These are phyloP conservation scores for Allomyces macrogynus DNA, from an alignment of 192 early-diverging fungal species.

Conservation along the genomic window DNA sequence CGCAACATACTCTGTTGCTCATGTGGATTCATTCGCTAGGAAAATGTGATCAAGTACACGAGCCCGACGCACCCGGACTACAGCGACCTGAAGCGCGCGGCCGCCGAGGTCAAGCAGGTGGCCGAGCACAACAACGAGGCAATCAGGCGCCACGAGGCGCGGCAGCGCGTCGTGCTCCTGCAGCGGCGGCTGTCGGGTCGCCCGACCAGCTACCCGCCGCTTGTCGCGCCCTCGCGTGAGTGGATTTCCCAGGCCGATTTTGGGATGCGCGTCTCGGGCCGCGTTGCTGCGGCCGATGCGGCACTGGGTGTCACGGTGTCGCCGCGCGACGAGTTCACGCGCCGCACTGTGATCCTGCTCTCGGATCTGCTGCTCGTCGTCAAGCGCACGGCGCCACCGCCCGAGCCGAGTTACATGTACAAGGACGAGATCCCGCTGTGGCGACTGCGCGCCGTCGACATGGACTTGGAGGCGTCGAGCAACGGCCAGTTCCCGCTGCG, in stretches of 20 bases:
- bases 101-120: conserved; percentile 29
- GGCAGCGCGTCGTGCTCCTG: conserved; percentile 42
- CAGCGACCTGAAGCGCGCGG: conserved; percentile 16
- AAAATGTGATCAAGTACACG: conserved; percentile 31
- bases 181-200: conserved; percentile 37
- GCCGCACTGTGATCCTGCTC: background rate
- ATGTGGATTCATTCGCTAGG: conserved; percentile 6
- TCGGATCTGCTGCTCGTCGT: background rate
- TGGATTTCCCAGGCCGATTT: background rate
- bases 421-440: background rate
- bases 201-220: background rate
- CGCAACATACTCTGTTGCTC: no score
- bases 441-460: no score
- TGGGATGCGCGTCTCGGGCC: background rate
- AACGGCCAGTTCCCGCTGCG: background rate
- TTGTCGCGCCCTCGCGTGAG: background rate
- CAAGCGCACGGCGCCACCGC: background rate
- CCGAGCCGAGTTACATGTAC: background rate
- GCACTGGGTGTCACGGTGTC: background rate
- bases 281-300: no score
- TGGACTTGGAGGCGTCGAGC: background rate
- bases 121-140: conserved; percentile 60
- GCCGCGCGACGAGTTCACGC: background rate
- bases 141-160: conserved; percentile 59
- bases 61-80: conserved; percentile 17